phyloP scores from a whole-genome alignment of 257 asterid genomes.

The Solanum sitiens region DNA sequence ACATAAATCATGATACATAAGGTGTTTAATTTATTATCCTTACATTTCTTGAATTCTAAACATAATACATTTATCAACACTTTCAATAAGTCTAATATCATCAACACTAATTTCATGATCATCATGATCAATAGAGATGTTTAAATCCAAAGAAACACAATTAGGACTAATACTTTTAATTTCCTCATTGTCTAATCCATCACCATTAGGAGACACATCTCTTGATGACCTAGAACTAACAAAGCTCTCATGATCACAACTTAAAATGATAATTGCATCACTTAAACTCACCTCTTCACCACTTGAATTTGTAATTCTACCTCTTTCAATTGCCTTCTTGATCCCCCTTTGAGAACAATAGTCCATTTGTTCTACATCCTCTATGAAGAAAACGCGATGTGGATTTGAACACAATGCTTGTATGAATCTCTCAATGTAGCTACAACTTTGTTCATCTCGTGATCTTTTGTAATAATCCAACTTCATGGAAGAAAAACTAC shows the following conservation, averaged over 20 bases:
- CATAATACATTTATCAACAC: conserved; percentile 45
- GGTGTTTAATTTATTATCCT: not conserved
- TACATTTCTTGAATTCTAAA: conserved; percentile 15
- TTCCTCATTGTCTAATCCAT: not conserved
- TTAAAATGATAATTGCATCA: conserved; percentile 60
- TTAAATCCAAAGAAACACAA: conserved; percentile 46
- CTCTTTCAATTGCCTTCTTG: conserved; percentile 52
- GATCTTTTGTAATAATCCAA: conserved; percentile 44
- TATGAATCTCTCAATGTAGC: conserved; percentile 36
- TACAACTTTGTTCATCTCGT: conserved; percentile 42
- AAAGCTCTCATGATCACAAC: conserved; percentile 33
- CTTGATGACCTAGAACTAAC: conserved; percentile 33
- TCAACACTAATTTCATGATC: conserved; percentile 3
- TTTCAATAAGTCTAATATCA: conserved; percentile 46
- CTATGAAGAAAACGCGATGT: conserved; percentile 55
- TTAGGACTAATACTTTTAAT: not conserved
- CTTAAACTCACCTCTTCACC: conserved; percentile 52
- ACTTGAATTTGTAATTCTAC: conserved; percentile 15
- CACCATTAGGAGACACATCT: conserved; percentile 27
- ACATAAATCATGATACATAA: not conserved
- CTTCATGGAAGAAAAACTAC: conserved; percentile 43
- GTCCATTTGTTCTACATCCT: conserved; percentile 52
- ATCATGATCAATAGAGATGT: conserved; percentile 22
- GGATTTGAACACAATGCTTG: conserved; percentile 39
- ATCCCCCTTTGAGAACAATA: conserved; percentile 26